These are phyloP conservation scores for Ensete ventricosum DNA, from an alignment of 176 grass and related monocot species.

Conservation along the genomic window DNA sequence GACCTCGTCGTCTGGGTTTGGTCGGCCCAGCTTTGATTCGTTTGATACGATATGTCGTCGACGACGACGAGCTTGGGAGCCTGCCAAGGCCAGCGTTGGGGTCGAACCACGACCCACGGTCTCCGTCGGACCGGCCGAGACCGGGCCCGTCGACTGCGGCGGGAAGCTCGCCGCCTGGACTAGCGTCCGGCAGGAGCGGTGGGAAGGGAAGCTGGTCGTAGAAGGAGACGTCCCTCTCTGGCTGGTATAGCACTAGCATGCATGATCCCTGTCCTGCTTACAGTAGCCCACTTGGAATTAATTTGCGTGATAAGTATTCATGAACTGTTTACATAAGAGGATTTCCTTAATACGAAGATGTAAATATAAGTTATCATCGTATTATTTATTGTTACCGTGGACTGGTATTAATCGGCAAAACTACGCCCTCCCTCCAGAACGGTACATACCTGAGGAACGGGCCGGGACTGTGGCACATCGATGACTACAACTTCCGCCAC, in stretches of 20 bases:
- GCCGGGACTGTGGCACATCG: constrained; percentile 82
- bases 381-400: background rate
- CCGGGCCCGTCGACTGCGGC: background rate
- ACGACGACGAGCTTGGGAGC: background rate
- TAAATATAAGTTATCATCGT: too few relatives aligned
- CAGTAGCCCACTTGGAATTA: too few relatives aligned
- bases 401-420: too few relatives aligned
- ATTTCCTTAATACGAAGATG: too few relatives aligned
- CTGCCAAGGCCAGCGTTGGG: constrained; percentile 13
- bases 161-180: constrained; percentile 68
- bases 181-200: constrained; percentile 78
- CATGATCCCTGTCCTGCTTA: background rate
- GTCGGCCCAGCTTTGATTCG: too few relatives aligned
- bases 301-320: too few relatives aligned
- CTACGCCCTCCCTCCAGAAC: constrained; percentile 25
- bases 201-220: constrained; percentile 57
- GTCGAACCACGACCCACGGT: constrained; percentile 7
- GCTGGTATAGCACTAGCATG: constrained; percentile 40
- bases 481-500: constrained; percentile 83
- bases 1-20: background rate
- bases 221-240: constrained; percentile 70
- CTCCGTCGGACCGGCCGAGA: constrained; percentile 14
- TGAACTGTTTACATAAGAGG: too few relatives aligned
- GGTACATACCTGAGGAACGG: constrained; percentile 96
- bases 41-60: too few relatives aligned